These are phyloP conservation scores for Pleurotus ostreatus DNA, from an alignment of 768 basidiomycete genomes.

Conservation along the genomic window DNA sequence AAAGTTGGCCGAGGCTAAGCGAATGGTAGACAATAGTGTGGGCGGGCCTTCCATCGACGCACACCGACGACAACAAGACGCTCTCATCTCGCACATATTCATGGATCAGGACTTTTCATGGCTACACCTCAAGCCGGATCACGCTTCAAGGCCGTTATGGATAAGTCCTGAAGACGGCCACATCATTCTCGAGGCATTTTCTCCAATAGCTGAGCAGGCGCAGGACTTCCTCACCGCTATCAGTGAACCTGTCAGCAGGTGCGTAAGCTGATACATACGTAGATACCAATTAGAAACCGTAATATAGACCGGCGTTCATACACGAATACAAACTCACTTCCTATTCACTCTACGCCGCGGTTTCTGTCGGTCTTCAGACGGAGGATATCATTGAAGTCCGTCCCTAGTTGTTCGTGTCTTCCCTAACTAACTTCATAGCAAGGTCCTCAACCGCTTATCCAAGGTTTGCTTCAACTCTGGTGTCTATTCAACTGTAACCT, in stretches of 20 bases:
- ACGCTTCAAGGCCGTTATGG: slow-evolving; percentile 91
- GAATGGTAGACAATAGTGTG: slow-evolving; percentile 38
- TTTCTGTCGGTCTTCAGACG: slow-evolving; percentile 96
- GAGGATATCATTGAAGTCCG: slow-evolving; percentile 97
- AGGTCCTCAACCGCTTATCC: slow-evolving; percentile 80
- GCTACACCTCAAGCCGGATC: slow-evolving; percentile 86
- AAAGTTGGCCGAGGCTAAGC: slow-evolving; percentile 65
- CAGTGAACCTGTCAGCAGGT: slow-evolving; percentile 98
- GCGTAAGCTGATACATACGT: slow-evolving; percentile 32
- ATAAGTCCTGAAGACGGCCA: slow-evolving; percentile 89
- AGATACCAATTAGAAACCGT: slow-evolving; percentile 23
- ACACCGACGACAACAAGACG: slow-evolving; percentile 72
- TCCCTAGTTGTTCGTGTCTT: slow-evolving; percentile 22
- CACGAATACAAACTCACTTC: slow-evolving; percentile 99
- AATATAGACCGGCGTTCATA: slow-evolving; percentile 85
- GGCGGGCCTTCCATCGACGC: slow-evolving; percentile 48
- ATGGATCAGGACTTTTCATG: slow-evolving; percentile 83
- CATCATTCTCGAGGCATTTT: slow-evolving; percentile 97
- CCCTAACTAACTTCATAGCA: slow-evolving; percentile 25
- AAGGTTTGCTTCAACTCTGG: slow-evolving; percentile 43
- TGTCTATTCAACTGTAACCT: not conserved
- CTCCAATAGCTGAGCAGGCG: slow-evolving; percentile 95
- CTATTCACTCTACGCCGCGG: slow-evolving; percentile 97
- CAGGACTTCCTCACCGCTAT: slow-evolving; percentile 99
- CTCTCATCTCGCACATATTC: slow-evolving; percentile 78